phyloP scores from a whole-genome alignment of 2,329 filamentous ascomycete genomes.

The Albifimbria verrucaria region DNA sequence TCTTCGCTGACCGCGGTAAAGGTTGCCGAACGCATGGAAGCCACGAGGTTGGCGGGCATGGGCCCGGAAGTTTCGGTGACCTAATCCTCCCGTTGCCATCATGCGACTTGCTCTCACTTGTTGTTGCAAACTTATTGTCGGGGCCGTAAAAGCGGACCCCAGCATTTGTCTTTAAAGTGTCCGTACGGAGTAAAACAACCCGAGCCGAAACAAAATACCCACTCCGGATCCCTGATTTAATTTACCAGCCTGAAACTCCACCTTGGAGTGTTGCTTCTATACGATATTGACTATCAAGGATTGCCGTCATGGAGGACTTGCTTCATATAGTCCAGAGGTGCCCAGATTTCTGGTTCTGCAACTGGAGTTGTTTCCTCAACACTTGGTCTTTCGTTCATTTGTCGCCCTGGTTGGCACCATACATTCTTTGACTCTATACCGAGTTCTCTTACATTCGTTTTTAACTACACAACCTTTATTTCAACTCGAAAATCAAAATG shows the following conservation, averaged over 20 bases:
- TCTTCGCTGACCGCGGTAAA: too few relatives aligned
- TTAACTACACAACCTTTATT: constrained; percentile 1
- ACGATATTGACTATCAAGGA: background rate
- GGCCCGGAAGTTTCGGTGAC: too few relatives aligned
- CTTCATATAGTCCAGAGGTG: background rate
- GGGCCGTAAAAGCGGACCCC: too few relatives aligned
- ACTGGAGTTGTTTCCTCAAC: background rate
- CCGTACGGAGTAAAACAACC: background rate
- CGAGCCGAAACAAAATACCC: background rate
- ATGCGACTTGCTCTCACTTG: too few relatives aligned
- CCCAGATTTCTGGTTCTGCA: background rate
- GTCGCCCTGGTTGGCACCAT: background rate
- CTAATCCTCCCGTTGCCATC: too few relatives aligned
- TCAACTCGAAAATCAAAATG: constrained; percentile 13
- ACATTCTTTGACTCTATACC: background rate
- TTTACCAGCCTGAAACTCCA: background rate
- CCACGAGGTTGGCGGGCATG: too few relatives aligned
- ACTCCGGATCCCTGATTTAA: background rate
- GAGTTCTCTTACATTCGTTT: background rate
- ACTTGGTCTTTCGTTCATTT: background rate
- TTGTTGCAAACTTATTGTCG: too few relatives aligned
- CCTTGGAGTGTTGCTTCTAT: background rate
- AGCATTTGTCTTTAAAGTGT: too few relatives aligned
- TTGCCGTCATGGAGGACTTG: background rate
- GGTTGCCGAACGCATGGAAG: too few relatives aligned